phyloP scores from a whole-genome alignment of 768 basidiomycete genomes.

The Piloderma croceum region DNA sequence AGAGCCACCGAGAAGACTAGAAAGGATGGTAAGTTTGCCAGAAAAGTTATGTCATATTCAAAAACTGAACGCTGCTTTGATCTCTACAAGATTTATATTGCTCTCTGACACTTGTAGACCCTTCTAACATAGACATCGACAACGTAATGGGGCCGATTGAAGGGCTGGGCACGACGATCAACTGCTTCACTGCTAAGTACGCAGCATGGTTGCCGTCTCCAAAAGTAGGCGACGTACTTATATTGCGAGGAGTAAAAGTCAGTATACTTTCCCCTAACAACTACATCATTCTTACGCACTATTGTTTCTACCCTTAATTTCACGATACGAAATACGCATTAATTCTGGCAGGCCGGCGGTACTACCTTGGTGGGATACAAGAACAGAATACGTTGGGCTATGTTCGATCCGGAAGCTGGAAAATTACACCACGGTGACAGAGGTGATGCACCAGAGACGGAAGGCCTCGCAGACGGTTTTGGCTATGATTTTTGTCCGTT shows the following conservation, averaged over 20 bases:
- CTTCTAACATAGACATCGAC: conserved; percentile 36
- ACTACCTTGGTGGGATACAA: conserved; percentile 40
- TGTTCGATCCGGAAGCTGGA: conserved; percentile 39
- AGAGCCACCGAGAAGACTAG: not conserved
- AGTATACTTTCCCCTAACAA: conserved; percentile 1
- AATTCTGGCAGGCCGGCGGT: conserved; percentile 13
- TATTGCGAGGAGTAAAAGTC: conserved; percentile 50
- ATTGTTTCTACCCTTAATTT: not conserved
- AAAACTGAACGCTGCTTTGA: no score
- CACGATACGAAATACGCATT: no score
- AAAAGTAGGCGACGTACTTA: conserved; percentile 43
- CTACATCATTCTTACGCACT: not conserved
- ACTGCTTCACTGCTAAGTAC: conserved; percentile 47
- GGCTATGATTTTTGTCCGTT: conserved; percentile 42
- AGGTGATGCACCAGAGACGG: conserved; percentile 30
- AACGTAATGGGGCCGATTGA: conserved; percentile 13
- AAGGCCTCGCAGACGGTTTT: conserved; percentile 28
- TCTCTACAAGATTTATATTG: no score
- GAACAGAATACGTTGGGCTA: conserved; percentile 49
- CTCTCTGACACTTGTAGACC: conserved; percentile 47
- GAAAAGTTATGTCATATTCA: no score
- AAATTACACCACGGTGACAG: conserved; percentile 33
- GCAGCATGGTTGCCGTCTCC: conserved; percentile 47
- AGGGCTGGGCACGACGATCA: conserved; percentile 36
- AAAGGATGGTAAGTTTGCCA: no score